These are phyloP conservation scores for Aspergillus heteromorphus DNA, from an alignment of 495 filamentous ascomycete genomes.

Conservation along the genomic window DNA sequence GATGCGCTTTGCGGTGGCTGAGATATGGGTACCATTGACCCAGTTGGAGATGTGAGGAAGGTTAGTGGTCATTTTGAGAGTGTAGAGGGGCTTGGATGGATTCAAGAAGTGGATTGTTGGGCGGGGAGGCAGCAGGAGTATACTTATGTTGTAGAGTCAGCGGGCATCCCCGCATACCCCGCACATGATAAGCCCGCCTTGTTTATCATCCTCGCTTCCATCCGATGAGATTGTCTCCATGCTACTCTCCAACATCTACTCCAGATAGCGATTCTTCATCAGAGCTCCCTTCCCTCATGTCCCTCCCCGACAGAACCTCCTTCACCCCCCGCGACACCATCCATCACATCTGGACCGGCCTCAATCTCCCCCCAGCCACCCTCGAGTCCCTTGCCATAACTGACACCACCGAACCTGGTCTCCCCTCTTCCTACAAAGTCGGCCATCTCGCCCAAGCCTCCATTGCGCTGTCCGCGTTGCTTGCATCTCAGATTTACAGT, in stretches of 20 bases:
- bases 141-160: neutral
- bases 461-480: conserved; percentile 37
- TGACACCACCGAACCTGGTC: conserved; percentile 11
- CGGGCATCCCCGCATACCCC: neutral
- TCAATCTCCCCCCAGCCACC: conserved; percentile 11
- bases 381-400: conserved; percentile 8
- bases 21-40: conserved; percentile 21
- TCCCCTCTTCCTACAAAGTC: conserved; percentile 42
- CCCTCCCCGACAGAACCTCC: neutral
- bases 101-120: neutral
- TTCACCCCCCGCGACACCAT: conserved; percentile 16
- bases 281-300: neutral
- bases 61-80: conserved; percentile 5
- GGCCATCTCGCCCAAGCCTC: conserved; percentile 39
- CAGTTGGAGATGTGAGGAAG: conserved; percentile 24
- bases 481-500: conserved; percentile 32
- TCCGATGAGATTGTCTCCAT: no score
- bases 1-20: conserved; percentile 9
- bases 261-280: no score
- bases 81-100: neutral
- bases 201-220: no score
- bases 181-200: neutral
- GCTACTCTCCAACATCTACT: no score
- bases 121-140: no score
- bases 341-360: conserved; percentile 15